Evolutionary conservation across 2,329 filamentous ascomycete species (phyloP), one percentile per base, ranked within the genome.

Genomic region (Alternaria consortialis): DNA sequence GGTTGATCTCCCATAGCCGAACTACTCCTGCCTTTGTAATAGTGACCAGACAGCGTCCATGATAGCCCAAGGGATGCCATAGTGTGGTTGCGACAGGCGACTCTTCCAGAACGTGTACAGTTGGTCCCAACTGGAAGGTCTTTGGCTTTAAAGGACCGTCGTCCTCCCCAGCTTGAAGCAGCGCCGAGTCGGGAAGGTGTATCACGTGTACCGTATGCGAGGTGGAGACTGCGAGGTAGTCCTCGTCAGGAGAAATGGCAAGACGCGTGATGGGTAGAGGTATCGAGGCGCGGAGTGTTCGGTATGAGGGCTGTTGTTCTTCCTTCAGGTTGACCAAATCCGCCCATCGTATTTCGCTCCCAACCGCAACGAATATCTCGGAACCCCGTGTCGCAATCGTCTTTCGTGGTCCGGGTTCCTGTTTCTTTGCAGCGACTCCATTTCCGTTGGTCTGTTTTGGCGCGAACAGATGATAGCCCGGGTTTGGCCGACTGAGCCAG

Each of bases 51-150:
- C 92, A 93, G 23, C 88, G 89, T 32, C 91, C 91, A 63, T 91
- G 88, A 11, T 94, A 89, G 1, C 94, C 94, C 0, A 98, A 83
- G 1, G 95, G 95, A 80, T 99, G 95, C 94, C 95, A 99, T 59
- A 97, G 72, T 4, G 90, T 91, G 1, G 93, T 92, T 23, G 90
- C 89, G 58, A 99, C 85, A 2, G 92, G 88, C 7, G 93, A 88
- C 67, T 93, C 90, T 47, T 94, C 92, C 51, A 94, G 90, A 50
- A 97, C 93, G 79, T 98, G 94, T 4, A 91, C 93, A 3, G 93
- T 96, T 31, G 94, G 93, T 1, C 94, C 94, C n/a, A 98, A 84
- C 20, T 94, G 94, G 80, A 92, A 96, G 54, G 92, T 92, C 78
- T 92, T 96, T 31, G 94, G 85, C 73, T 91, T 92, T 71, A 97